These are phyloP conservation scores for Pyrenophora graminea DNA, from an alignment of 2,329 filamentous ascomycete species.

Conservation along the genomic window DNA sequence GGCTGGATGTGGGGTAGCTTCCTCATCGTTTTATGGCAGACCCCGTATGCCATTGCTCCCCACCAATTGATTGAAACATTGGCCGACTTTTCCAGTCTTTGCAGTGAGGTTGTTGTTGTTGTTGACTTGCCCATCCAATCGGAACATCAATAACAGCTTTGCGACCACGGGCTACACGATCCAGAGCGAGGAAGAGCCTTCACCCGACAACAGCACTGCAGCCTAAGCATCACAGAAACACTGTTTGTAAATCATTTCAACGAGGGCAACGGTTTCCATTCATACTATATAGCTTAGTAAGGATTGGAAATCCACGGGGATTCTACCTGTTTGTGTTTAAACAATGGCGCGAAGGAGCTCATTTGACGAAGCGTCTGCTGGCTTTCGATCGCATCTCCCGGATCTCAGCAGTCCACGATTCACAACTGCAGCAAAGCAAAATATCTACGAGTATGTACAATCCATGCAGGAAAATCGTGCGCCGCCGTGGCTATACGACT, in stretches of 20 bases:
- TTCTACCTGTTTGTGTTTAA: background rate
- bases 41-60: background rate
- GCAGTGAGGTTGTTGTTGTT: background rate
- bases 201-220: conserved; percentile 9
- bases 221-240: background rate
- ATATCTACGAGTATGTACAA: conserved; percentile 65
- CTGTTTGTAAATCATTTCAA: no score
- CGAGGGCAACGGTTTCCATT: no score
- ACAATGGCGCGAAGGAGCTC: conserved; percentile 27
- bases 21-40: background rate
- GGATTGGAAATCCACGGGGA: no score
- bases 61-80: background rate
- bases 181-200: conserved; percentile 15
- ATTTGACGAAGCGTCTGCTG: conserved; percentile 33
- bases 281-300: no score
- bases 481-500: conserved; percentile 65
- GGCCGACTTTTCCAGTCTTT: background rate
- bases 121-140: background rate
- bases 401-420: conserved; percentile 66
- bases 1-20: conserved; percentile 23
- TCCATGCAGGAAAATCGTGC: conserved; percentile 61
- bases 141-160: background rate
- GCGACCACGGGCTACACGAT: background rate
- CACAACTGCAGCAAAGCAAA: conserved; percentile 64
- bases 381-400: conserved; percentile 64